phyloP scores from a whole-genome alignment of 192 early-diverging fungal genomes.

The Chytriomyces sp. region DNA sequence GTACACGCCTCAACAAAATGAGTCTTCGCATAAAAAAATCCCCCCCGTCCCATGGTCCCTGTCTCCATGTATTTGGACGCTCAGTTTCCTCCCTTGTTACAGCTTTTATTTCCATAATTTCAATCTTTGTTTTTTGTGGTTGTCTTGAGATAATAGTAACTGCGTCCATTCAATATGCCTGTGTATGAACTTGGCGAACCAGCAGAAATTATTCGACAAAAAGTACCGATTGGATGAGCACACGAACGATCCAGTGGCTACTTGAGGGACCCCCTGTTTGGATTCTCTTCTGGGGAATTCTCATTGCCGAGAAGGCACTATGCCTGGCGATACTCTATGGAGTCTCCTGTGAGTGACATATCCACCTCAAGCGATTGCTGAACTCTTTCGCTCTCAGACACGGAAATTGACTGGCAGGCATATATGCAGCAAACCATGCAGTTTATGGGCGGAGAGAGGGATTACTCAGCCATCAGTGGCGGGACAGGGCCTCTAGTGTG shows the following conservation, averaged over 20 bases:
- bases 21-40: no score
- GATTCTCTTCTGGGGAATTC: slow-evolving; percentile 17
- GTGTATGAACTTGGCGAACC: no score
- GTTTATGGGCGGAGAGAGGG: slow-evolving; percentile 79
- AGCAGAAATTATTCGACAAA: no score
- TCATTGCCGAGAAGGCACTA: slow-evolving; percentile 12
- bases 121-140: neutral
- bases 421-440: slow-evolving; percentile 93
- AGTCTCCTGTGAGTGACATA: slow-evolving; percentile 3
- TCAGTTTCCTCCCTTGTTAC: neutral
- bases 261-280: neutral
- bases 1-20: neutral
- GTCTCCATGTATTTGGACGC: neutral
- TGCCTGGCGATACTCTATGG: slow-evolving; percentile 7
- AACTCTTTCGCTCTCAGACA: slow-evolving; percentile 55
- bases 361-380: neutral
- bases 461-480: slow-evolving; percentile 80
- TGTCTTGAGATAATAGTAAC: neutral
- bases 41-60: no score
- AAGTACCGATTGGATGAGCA: no score
- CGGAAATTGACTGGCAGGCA: slow-evolving; percentile 95
- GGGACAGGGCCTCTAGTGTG: slow-evolving; percentile 94
- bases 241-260: neutral
- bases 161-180: no score
- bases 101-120: neutral